phyloP scores from a whole-genome alignment of 371 early-diverging fungal species.

The Funneliformis caledonium region DNA sequence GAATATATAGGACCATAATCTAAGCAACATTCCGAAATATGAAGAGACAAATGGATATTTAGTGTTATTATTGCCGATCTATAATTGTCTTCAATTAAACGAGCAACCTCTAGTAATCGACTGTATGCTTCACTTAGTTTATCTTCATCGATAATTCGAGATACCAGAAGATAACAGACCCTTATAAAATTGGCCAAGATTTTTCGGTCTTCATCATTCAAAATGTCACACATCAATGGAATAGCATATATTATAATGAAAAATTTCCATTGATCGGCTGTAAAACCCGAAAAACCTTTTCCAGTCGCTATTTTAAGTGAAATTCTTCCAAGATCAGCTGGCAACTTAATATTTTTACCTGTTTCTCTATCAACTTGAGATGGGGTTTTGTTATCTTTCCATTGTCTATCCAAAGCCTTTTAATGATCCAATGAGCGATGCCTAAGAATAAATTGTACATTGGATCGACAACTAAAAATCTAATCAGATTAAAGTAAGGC shows the following conservation, averaged over 20 bases:
- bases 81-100: no score
- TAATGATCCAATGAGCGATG: background rate
- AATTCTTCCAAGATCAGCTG: no score
- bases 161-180: no score
- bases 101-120: no score
- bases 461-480: background rate
- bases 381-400: background rate
- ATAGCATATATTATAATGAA: background rate
- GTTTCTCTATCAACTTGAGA: background rate
- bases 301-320: background rate
- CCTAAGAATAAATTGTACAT: background rate
- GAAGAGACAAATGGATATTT: no score
- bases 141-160: no score
- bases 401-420: background rate
- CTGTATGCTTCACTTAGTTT: no score
- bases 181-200: background rate
- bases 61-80: no score
- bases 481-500: background rate
- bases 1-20: no score
- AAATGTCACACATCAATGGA: background rate
- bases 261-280: background rate
- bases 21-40: no score
- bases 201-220: background rate
- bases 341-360: background rate
- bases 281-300: background rate